Base-by-base conservation (phyloP, 2,329 filamentous ascomycete genomes). In the Aaosphaeria arxii region DNA sequence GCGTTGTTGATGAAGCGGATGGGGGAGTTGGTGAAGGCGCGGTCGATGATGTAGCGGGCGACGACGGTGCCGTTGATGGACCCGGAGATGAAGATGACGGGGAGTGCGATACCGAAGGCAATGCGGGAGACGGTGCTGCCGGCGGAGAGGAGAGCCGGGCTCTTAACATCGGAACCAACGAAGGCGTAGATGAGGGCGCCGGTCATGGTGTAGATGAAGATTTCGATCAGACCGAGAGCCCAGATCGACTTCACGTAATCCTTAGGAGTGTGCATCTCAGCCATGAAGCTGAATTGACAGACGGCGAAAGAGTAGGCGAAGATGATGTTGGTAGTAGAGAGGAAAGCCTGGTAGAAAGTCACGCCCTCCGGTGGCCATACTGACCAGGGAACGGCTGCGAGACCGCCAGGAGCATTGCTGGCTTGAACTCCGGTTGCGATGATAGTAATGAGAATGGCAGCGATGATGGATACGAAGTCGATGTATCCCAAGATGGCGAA, bases 1-100 rank as follows among this genome's bases (percentile, higher is more conserved):
- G 47, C 58, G 53, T 47, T 62, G 57, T 66, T 69, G 53, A 69
- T 72, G 57, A 59, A 72, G 58, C 70, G 69, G 46, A 68, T 68
- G 2, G 44, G 80, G 80, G 62, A 81, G 75, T 45, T 77, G 69
- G 71, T 85, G 84, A 46, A 86, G 62, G 47, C 83, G 78, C 43
- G 82, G 72, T 66, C 86, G 87, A 69, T 65, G 55, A 88, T 75
- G 62, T 86, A 86, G 59, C 86, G 86, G 44, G 77, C 77, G 6
- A 84, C 83, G 2, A 89, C 82, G 52, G 87, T 83, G 29, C 80
- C 84, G 65, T 87, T 86, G 59, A 90, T 87, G 17, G 87, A 83
- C 46, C 86, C 86, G 0, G 85, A 84, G 48, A 90, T 84, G 51
- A 89, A 77, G 55, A 89, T 89, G 30, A 88, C 88, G 31, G 86